Evolutionary conservation across 805 yeast genomes (phyloP).

Genomic region (Kodamaea leandrae): DNA sequence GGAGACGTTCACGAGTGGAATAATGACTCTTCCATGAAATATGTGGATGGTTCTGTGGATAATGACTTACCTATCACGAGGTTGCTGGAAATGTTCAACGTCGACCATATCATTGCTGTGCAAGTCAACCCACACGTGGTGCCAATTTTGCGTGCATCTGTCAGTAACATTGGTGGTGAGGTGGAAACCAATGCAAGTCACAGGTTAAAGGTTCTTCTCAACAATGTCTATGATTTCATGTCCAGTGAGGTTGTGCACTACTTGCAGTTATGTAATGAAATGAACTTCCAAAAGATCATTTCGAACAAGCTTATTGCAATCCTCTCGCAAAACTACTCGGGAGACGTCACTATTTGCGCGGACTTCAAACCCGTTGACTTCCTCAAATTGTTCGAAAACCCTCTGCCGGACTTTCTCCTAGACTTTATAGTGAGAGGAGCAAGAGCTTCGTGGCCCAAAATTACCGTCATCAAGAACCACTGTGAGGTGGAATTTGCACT

Average conservation of each 20-base stretch:
- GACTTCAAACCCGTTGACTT: constrained; percentile 60
- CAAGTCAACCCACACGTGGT: constrained; percentile 97
- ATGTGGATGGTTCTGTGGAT: constrained; percentile 95
- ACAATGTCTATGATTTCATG: constrained; percentile 54
- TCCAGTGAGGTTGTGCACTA: constrained; percentile 76
- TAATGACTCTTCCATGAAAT: constrained; percentile 66
- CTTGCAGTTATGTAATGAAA: constrained; percentile 66
- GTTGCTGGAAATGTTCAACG: constrained; percentile 93
- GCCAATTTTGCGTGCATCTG: constrained; percentile 72
- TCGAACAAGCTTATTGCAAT: constrained; percentile 74
- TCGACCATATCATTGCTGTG: constrained; percentile 94
- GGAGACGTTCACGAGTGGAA: constrained; percentile 80
- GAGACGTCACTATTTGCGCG: constrained; percentile 91
- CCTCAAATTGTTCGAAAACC: constrained; percentile 68
- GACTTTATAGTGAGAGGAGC: constrained; percentile 80
- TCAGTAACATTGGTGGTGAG: constrained; percentile 68
- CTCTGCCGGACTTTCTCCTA: constrained; percentile 70
- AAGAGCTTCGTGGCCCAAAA: constrained; percentile 89
- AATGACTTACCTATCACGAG: constrained; percentile 90
- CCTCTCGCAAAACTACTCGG: constrained; percentile 83
- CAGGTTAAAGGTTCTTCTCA: constrained; percentile 49
- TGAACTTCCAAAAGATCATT: constrained; percentile 72
- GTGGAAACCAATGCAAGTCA: constrained; percentile 60
- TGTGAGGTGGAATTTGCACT: constrained; percentile 86
- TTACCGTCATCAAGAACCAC: constrained; percentile 81